Conservation (phyloP, 2,329 filamentous ascomycete species). For the Cercospora janseana region DNA sequence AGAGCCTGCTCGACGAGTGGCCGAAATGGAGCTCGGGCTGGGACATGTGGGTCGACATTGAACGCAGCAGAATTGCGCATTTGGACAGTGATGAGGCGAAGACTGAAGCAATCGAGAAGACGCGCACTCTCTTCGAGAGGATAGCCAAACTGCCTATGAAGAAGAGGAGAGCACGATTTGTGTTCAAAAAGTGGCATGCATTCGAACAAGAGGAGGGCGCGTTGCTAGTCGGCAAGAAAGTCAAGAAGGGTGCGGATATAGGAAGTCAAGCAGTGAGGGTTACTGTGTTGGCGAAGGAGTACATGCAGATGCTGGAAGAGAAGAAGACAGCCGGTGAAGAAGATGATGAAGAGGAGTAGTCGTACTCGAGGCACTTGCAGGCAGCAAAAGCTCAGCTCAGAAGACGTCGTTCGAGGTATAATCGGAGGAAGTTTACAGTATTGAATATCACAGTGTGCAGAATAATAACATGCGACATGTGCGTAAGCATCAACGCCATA, state of each 20-base stretch:
- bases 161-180: conserved; percentile 75
- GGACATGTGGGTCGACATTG: conserved; percentile 87
- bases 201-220: conserved; percentile 76
- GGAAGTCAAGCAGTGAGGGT: conserved; percentile 61
- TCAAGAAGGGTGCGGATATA: conserved; percentile 48
- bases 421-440: no score
- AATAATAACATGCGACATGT: no score
- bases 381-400: not conserved
- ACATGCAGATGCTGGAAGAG: conserved; percentile 55
- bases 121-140: conserved; percentile 67
- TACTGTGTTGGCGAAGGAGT: conserved; percentile 67
- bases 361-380: not conserved
- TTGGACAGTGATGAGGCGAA: conserved; percentile 39
- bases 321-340: conserved; percentile 23
- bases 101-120: conserved; percentile 61
- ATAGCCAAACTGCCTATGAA: conserved; percentile 67
- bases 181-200: conserved; percentile 88
- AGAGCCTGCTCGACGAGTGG: conserved; percentile 77
- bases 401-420: no score
- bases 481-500: no score
- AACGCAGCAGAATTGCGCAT: conserved; percentile 47
- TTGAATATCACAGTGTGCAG: no score
- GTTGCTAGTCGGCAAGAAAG: conserved; percentile 9
- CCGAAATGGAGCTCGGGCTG: conserved; percentile 89
- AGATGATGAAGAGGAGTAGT: conserved; percentile 27